Conservation (phyloP, 2,329 filamentous ascomycete species). For the Tricladium varicosporioides region DNA sequence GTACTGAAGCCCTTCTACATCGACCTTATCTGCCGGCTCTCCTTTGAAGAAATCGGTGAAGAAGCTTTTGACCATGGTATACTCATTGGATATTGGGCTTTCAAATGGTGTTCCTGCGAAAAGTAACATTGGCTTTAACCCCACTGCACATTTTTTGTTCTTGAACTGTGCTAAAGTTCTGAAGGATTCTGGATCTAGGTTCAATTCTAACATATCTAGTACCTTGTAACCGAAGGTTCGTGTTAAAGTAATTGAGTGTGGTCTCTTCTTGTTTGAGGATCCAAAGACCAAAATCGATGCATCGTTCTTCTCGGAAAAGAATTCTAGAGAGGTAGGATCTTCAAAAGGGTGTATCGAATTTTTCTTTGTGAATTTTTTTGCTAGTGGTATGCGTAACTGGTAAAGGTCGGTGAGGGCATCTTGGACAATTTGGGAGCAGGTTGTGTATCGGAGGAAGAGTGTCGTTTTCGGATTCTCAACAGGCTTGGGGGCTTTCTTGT, state of each 20-base stretch:
- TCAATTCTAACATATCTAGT: constrained; percentile 91
- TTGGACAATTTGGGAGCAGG: constrained; percentile 78
- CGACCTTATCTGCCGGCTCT: constrained; percentile 73
- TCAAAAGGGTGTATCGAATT: constrained; percentile 95
- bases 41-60: constrained; percentile 91
- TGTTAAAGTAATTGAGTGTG: constrained; percentile 79
- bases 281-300: constrained; percentile 82
- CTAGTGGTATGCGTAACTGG: constrained; percentile 78
- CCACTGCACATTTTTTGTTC: constrained; percentile 71
- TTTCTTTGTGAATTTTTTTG: constrained; percentile 94
- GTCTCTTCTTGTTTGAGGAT: constrained; percentile 89
- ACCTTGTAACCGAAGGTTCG: constrained; percentile 84
- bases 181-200: constrained; percentile 74
- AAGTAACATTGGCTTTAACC: constrained; percentile 84
- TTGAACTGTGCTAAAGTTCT: constrained; percentile 73
- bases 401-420: constrained; percentile 83
- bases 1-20: constrained; percentile 94
- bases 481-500: constrained; percentile 86
- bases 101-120: constrained; percentile 90
- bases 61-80: constrained; percentile 82
- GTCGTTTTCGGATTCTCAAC: constrained; percentile 88
- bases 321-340: constrained; percentile 82
- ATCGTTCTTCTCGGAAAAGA: constrained; percentile 97
- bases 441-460: constrained; percentile 85
- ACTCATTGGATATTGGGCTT: constrained; percentile 73